Percentiles rank a stretch among this genome's conserved stretches.
Conservation (phyloP, 108 stramenopile species). For the Stephanodiscus triporus region DNA sequence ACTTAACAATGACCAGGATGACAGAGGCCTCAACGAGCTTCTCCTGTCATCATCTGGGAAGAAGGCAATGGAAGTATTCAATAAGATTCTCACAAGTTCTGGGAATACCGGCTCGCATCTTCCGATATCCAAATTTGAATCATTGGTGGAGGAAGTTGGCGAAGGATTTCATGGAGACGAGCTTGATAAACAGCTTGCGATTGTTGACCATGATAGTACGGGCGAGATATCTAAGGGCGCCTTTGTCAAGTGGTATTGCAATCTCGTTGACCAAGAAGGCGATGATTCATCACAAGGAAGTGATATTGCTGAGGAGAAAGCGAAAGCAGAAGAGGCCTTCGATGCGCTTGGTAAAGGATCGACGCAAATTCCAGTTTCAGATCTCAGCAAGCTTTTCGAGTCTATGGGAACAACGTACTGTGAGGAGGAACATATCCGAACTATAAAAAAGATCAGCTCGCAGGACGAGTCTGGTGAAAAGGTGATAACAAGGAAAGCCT, state of each 20-base stretch:
- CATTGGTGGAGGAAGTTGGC: conserved; percentile 73
- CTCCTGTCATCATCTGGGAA: conserved; percentile 16
- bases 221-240: conserved; percentile 52
- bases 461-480: conserved; percentile 19
- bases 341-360: conserved; percentile 27
- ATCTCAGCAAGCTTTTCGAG: conserved; percentile 78
- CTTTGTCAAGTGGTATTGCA: conserved; percentile 77
- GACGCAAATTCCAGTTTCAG: conserved; percentile 33
- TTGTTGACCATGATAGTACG: conserved; percentile 56
- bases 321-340: conserved; percentile 61
- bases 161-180: conserved; percentile 90
- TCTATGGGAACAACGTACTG: conserved; percentile 85
- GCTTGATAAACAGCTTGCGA: conserved; percentile 60
- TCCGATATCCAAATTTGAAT: conserved; percentile 60
- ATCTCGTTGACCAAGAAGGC: conserved; percentile 49
- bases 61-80: conserved; percentile 53
- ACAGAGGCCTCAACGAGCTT: conserved; percentile 4
- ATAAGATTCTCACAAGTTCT: conserved; percentile 51
- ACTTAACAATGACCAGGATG: not conserved
- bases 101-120: conserved; percentile 35
- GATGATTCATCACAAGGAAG: conserved; percentile 59
- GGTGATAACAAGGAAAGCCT: conserved; percentile 55
- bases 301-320: conserved; percentile 68
- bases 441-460: conserved; percentile 59
- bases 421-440: conserved; percentile 78